Conservation (phyloP, 208 protist genomes). For the Blastocrithidia nonstop region DNA sequence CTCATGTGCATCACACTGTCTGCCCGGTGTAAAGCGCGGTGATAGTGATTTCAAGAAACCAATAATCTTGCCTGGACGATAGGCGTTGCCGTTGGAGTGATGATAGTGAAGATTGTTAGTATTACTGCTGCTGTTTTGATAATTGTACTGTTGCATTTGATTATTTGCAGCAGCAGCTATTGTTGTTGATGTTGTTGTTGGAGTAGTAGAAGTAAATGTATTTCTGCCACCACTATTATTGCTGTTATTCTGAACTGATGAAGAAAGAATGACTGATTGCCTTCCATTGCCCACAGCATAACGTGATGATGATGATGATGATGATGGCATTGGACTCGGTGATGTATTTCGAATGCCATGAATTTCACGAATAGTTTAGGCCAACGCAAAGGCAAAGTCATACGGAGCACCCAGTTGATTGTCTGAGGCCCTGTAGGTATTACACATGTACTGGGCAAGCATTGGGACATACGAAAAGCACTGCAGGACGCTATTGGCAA, state of each 20-base stretch:
- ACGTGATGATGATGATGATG: too few species aligned
- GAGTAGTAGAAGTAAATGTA: too few species aligned
- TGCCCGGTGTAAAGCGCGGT: conserved; percentile 59
- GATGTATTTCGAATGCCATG: conserved; percentile 12
- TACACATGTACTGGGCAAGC: conserved; percentile 71
- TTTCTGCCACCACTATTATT: neutral
- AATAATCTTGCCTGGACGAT: conserved; percentile 40
- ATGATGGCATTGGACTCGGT: neutral
- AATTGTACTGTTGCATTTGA: neutral
- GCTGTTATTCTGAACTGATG: too few species aligned
- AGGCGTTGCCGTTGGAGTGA: conserved; percentile 7
- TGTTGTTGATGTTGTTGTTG: conserved; percentile 1
- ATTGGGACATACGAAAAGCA: conserved; percentile 69
- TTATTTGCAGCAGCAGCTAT: neutral
- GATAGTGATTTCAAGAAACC: conserved; percentile 45
- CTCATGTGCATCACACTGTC: conserved; percentile 85
- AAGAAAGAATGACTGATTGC: too few species aligned
- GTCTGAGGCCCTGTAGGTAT: conserved; percentile 34
- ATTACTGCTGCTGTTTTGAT: neutral
- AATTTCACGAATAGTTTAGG: conserved; percentile 54
- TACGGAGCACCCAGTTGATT: conserved; percentile 36
- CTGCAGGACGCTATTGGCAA: conserved; percentile 80
- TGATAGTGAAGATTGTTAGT: too few species aligned
- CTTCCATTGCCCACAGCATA: too few species aligned
- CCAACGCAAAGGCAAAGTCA: conserved; percentile 75